These are phyloP conservation scores for Salvia sclarea DNA, from an alignment of 305 asterid species.

Conservation along the genomic window DNA sequence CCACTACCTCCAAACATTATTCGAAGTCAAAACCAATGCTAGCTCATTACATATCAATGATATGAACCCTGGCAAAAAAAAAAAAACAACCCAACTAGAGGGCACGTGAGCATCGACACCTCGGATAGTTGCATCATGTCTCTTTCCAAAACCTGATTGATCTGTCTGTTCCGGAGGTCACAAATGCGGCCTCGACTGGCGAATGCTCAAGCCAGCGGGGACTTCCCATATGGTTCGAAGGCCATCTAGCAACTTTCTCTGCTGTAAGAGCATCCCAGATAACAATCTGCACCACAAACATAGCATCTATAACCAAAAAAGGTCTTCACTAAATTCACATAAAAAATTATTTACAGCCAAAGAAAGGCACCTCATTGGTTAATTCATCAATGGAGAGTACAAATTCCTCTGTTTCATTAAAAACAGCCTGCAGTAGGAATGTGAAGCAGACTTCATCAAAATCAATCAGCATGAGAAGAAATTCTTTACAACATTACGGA, in stretches of 20 bases:
- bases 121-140: constrained; percentile 23
- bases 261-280: constrained; percentile 79
- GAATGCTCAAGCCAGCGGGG: constrained; percentile 92
- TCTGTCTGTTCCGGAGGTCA: constrained; percentile 72
- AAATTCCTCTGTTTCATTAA: constrained; percentile 77
- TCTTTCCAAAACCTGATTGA: constrained; percentile 76
- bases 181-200: constrained; percentile 66
- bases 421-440: constrained; percentile 62
- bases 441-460: background rate
- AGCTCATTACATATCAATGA: background rate
- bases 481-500: background rate
- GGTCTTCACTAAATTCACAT: background rate
- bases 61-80: background rate
- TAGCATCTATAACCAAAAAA: background rate
- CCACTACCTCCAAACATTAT: background rate
- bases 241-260: constrained; percentile 77
- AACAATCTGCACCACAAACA: constrained; percentile 48
- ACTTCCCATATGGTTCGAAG: constrained; percentile 69
- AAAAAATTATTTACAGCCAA: background rate
- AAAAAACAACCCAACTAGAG: background rate
- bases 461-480: background rate
- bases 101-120: background rate
- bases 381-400: constrained; percentile 62
- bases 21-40: background rate
- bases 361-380: constrained; percentile 59